Conservation (phyloP, 352 stramenopile species). For the Globisporangium paroecandrum region DNA sequence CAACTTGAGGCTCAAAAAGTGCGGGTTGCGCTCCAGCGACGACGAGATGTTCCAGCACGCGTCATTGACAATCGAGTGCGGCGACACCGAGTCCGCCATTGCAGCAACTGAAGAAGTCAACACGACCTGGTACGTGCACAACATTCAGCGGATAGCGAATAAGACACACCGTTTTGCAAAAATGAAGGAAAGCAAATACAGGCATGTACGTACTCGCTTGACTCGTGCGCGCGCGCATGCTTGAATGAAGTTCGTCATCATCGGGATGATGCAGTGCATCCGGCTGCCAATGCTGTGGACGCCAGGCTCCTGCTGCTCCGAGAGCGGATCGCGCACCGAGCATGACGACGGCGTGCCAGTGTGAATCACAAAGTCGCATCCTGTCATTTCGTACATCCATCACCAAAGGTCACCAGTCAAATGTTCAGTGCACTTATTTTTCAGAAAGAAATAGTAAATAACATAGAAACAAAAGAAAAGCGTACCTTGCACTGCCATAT, state of each 20-base stretch:
- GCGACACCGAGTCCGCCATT: conserved; percentile 77
- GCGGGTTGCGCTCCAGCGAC: conserved; percentile 78
- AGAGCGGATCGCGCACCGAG: conserved; percentile 81
- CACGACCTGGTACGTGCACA: conserved; percentile 37
- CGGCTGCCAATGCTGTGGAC: conserved; percentile 87
- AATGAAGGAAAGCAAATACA: not conserved
- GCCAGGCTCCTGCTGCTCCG: conserved; percentile 78
- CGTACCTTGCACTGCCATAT: conserved; percentile 77
- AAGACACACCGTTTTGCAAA: not conserved
- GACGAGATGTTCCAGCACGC: conserved; percentile 85
- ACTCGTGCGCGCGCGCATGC: conserved; percentile 74
- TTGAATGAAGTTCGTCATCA: conserved; percentile 92
- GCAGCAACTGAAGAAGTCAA: conserved; percentile 83
- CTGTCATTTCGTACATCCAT: not conserved
- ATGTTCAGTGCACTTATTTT: not conserved
- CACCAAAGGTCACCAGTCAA: not conserved
- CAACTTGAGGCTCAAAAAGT: conserved; percentile 87
- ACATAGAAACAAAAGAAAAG: conserved; percentile 2
- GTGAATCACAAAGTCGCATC: conserved; percentile 88
- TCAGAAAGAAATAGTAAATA: conserved; percentile 3
- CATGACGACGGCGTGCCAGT: conserved; percentile 84
- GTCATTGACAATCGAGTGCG: conserved; percentile 81
- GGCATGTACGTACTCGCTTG: conserved; percentile 44
- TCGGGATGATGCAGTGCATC: conserved; percentile 90
- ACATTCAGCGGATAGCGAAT: not conserved